Evolutionary conservation across 192 early-diverging fungal genomes (phyloP), one percentile per base, ranked within the genome.

Genomic region (Linnemannia zychae): DNA sequence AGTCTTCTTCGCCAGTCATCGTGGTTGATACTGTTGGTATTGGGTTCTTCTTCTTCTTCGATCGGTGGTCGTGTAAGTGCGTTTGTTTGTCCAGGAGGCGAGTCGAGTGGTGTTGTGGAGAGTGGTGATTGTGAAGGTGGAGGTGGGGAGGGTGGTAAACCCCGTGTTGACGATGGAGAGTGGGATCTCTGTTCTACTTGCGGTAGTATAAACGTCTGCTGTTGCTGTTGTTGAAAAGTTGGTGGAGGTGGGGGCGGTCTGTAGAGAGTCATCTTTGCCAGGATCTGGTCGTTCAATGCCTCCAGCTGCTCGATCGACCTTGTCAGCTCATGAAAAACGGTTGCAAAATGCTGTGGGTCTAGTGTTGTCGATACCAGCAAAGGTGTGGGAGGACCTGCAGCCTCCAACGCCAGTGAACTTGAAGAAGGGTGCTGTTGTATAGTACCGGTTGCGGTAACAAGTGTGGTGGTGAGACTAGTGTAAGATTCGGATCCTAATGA

Each of bases 241-340:
- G 67, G 17, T 74, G 73, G 36, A 0, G 50, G 15, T 13, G 49
- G 73, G 18, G 49, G 52, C 13, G 28, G 44, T n/a, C 67, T 28
- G n/a, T 38, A 69, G 37, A 69, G 67, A 15, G 81, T 78, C 82
- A 84, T 70, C 0, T 53, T 77, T 0, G 75, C 82, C 24, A 84
- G 46, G 17, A 84, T 46, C 57, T 79, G 77, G 16, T 84, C 82
- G n/a, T 79, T 84, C 34, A 84, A 28, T 11, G 44, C 31, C 34
- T 84, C 72, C 15, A 84, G 47, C 4, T 47, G 71, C 60, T 84
- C 82, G 7, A 63, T 74, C 17, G 67, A 52, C 36, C 37, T 52
- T 16, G 50, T 38, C 17, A 84, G 72, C 38, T 79, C 63, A 31
- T 71, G 47, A 18, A 84, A 53, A 20, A 79, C 50, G 20, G 48